phyloP scores from a whole-genome alignment of 768 basidiomycete genomes.

The Tricholomella constricta region DNA sequence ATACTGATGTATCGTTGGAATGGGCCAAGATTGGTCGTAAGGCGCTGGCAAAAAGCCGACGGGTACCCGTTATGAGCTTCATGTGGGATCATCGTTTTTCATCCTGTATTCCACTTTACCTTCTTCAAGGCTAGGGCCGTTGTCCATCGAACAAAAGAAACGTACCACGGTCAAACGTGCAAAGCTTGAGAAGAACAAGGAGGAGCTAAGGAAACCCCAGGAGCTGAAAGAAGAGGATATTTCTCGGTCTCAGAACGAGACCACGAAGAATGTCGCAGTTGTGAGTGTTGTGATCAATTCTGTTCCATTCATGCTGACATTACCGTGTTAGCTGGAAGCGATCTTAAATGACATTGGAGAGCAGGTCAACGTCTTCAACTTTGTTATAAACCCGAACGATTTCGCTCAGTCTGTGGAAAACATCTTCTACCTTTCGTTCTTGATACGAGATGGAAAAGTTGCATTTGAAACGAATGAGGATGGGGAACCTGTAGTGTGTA shows the following conservation, averaged over 20 bases:
- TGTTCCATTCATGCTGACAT: background rate
- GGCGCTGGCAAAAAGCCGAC: conserved; percentile 75
- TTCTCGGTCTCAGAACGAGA: conserved; percentile 82
- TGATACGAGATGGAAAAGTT: conserved; percentile 83
- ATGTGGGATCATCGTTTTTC: conserved; percentile 58
- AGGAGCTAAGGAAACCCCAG: conserved; percentile 69
- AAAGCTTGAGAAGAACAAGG: conserved; percentile 72
- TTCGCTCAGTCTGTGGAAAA: conserved; percentile 97
- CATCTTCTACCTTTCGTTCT: conserved; percentile 91
- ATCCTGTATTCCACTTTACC: conserved; percentile 15
- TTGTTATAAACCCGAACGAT: conserved; percentile 86
- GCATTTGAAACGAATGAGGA: conserved; percentile 68
- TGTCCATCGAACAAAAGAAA: conserved; percentile 85
- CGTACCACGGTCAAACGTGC: conserved; percentile 59
- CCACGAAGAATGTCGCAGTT: conserved; percentile 78
- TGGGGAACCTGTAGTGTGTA: conserved; percentile 78
- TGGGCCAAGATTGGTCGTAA: conserved; percentile 90
- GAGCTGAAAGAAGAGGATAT: conserved; percentile 86
- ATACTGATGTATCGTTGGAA: conserved; percentile 51
- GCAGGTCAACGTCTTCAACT: conserved; percentile 76
- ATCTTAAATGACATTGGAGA: conserved; percentile 53
- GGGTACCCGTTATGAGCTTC: conserved; percentile 83
- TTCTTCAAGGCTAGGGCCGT: conserved; percentile 81
- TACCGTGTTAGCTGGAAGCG: conserved; percentile 52
- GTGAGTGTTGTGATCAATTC: conserved; percentile 42